Percentiles rank a stretch among this genome's conserved stretches.
Conservation (phyloP, 768 basidiomycete genomes). For the Leccinellum rugosiceps region DNA sequence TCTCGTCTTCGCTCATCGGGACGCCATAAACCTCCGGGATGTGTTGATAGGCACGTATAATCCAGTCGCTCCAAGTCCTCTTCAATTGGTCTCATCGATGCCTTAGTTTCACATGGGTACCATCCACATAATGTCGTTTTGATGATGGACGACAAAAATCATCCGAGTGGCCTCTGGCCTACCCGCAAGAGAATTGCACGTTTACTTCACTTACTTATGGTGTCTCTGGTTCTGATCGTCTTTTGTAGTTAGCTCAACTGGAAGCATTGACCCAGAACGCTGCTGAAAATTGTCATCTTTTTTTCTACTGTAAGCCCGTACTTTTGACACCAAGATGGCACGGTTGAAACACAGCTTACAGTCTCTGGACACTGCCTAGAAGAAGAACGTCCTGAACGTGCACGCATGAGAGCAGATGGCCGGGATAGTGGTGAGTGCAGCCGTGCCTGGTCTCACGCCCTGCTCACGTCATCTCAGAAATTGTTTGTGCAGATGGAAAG, state of each 20-base stretch:
- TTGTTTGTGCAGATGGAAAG: constrained; percentile 16
- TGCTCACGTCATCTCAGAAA: constrained; percentile 12
- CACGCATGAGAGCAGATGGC: constrained; percentile 41
- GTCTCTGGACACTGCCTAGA: constrained; percentile 20
- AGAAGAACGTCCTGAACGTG: constrained; percentile 22
- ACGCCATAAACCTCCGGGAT: background rate
- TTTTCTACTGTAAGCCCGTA: constrained; percentile 50
- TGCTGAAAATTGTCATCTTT: constrained; percentile 43
- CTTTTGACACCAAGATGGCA: background rate
- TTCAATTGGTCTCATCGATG: background rate
- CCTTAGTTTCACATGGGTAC: background rate
- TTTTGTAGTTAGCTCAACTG: constrained; percentile 36
- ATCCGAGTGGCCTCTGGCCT: background rate
- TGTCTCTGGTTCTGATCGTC: background rate
- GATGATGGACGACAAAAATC: background rate
- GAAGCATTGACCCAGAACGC: constrained; percentile 40
- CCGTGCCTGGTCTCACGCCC: background rate
- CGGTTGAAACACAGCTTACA: background rate
- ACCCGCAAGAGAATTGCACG: background rate
- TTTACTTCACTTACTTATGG: background rate
- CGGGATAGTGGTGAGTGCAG: constrained; percentile 42
- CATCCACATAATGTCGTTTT: background rate
- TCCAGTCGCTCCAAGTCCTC: too few relatives aligned
- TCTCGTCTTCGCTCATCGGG: background rate
- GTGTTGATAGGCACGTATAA: background rate